Base-by-base conservation (phyloP, 441 rosid species). In the Adansonia rubrostipa region DNA sequence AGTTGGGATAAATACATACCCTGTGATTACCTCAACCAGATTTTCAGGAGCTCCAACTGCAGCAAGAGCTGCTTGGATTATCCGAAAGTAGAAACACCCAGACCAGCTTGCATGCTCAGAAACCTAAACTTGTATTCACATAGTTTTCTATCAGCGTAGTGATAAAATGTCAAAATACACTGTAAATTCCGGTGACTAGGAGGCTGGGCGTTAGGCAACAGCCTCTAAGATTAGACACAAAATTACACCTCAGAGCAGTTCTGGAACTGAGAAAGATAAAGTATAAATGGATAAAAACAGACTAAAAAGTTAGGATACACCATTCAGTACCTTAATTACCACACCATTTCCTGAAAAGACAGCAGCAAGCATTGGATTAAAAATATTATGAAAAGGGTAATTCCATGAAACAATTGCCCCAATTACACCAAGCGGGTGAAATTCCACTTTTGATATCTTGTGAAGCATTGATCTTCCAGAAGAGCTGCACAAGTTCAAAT, bases 361-460 rank as follows among this genome's bases (percentile, higher is more conserved):
- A 51, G 99, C 97, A 11, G 99, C 98, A 73, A 96, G 89, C 96
- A 96, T 93, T 79, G 98, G 98, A 85, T 96, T 96, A 78, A 94
- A 92, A 73, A 96, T 93, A 85, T 96, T 96, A 74, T 96, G 99
- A 83, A 96, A 96, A 15, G 99, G 98, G 85, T 96, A 96, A 87
- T 96, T 96, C 99, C 98, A 94, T 0, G 99, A 96, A 80, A 96
- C 98, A 75, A 96, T 94, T 76, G 99, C 99, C 82, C 99, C 98
- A 28, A 96, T 84, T 75, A 94, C 98, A 82, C 98, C 98, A 80
- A 94, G 95, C 15, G 99, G 99, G 82, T 93, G 89, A 78, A 93
- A 91, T 82, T 96, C 99, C 76, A 96, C 99, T 88, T 82, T 92
- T 80, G 99, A 84, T 81, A 78, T 90, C 87, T 96, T 94, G 86